These are phyloP conservation scores for Pseudoperonospora humuli DNA, from an alignment of 352 stramenopile species.

Conservation along the genomic window DNA sequence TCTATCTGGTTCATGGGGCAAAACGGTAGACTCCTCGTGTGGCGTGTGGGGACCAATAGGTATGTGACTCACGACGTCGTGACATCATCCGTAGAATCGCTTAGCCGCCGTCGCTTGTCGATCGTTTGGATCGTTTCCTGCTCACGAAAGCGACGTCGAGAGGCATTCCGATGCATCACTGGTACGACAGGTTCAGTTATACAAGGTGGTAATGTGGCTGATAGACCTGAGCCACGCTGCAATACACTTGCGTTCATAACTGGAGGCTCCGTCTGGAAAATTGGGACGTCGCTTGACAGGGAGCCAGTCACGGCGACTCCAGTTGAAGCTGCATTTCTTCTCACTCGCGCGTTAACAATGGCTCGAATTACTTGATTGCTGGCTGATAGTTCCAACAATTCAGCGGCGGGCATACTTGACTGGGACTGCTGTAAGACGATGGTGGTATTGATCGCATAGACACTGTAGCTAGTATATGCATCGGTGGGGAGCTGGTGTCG, in stretches of 20 bases:
- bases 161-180: conserved; percentile 58
- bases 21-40: conserved; percentile 22
- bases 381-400: conserved; percentile 71
- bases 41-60: conserved; percentile 1
- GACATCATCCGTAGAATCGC: conserved; percentile 37
- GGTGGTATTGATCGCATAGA: conserved; percentile 87
- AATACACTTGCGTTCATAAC: conserved; percentile 79
- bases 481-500: conserved; percentile 75
- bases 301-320: conserved; percentile 8
- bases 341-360: conserved; percentile 78
- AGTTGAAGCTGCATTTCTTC: conserved; percentile 33
- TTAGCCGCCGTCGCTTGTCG: conserved; percentile 55
- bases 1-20: conserved; percentile 23
- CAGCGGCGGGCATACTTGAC: conserved; percentile 58
- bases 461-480: conserved; percentile 78
- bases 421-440: conserved; percentile 85
- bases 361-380: conserved; percentile 84
- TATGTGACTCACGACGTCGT: conserved; percentile 27
- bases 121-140: conserved; percentile 33
- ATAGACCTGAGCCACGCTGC: conserved; percentile 38
- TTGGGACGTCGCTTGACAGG: conserved; percentile 34
- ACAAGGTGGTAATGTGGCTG: conserved; percentile 38
- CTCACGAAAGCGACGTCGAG: conserved; percentile 50
- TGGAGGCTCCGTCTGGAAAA: conserved; percentile 43
- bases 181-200: conserved; percentile 63